These are phyloP conservation scores for Podospora conica DNA, from an alignment of 495 filamentous ascomycete genomes.

Conservation along the genomic window DNA sequence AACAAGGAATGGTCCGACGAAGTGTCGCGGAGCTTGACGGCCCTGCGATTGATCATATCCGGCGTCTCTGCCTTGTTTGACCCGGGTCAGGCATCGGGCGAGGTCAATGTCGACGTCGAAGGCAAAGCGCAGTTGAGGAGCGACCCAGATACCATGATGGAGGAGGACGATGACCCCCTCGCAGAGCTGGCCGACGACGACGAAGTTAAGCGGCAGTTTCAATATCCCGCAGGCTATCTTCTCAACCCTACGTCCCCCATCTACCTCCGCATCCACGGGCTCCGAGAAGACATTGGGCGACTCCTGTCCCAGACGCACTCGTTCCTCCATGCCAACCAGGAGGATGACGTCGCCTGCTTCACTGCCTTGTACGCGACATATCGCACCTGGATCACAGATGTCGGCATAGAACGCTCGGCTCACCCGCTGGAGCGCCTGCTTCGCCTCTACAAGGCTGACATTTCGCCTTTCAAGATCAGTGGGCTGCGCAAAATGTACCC, in stretches of 20 bases:
- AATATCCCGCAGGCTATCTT: constrained; percentile 80
- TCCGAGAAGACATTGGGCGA: constrained; percentile 73
- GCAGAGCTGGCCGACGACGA: constrained; percentile 73
- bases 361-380: constrained; percentile 88
- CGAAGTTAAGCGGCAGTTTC: constrained; percentile 71
- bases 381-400: constrained; percentile 93
- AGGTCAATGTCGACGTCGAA: constrained; percentile 26
- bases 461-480: constrained; percentile 86
- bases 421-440: constrained; percentile 85
- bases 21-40: constrained; percentile 79
- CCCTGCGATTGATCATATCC: constrained; percentile 77
- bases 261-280: constrained; percentile 69
- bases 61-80: constrained; percentile 88
- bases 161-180: constrained; percentile 57
- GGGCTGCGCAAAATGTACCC: constrained; percentile 91
- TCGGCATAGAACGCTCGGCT: constrained; percentile 91
- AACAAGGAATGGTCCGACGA: constrained; percentile 99
- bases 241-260: constrained; percentile 54
- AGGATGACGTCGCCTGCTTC: constrained; percentile 95
- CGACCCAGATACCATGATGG: constrained; percentile 43
- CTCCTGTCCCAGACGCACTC: constrained; percentile 75
- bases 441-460: constrained; percentile 75
- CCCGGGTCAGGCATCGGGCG: constrained; percentile 57
- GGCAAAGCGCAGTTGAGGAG: constrained; percentile 36
- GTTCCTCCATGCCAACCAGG: constrained; percentile 76